Conservation (phyloP, 495 filamentous ascomycete genomes). For the Aspergillus bridgeri region DNA sequence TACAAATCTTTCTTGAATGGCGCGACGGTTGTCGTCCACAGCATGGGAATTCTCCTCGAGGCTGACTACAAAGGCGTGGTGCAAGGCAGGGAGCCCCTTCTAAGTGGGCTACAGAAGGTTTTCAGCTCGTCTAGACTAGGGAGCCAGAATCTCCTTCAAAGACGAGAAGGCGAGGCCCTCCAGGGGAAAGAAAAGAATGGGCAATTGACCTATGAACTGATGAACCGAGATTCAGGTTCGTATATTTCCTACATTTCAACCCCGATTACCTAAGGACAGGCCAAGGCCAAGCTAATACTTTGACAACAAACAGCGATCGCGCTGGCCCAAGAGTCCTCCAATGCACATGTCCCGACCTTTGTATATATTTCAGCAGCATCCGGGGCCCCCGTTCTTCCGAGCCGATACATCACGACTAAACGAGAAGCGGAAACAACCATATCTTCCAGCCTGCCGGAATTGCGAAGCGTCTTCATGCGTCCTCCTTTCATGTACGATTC, state of each 20-base stretch:
- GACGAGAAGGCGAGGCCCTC: slow-evolving; percentile 54
- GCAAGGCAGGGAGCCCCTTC: slow-evolving; percentile 70
- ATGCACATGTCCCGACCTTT: slow-evolving; percentile 63
- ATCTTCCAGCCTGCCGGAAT: slow-evolving; percentile 60
- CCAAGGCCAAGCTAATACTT: slow-evolving; percentile 19
- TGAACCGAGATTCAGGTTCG: slow-evolving; percentile 85
- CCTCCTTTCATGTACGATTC: slow-evolving; percentile 88
- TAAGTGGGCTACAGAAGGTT: slow-evolving; percentile 70
- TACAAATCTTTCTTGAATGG: slow-evolving; percentile 69
- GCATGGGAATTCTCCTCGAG: slow-evolving; percentile 93
- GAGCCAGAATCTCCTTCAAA: slow-evolving; percentile 63
- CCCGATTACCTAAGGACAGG: no score
- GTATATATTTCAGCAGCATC: slow-evolving; percentile 85
- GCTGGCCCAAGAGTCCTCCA: slow-evolving; percentile 75
- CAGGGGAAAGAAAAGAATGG: slow-evolving; percentile 61
- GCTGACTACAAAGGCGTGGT: slow-evolving; percentile 96
- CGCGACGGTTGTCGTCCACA: slow-evolving; percentile 85
- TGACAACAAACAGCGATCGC: slow-evolving; percentile 52
- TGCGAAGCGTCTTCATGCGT: slow-evolving; percentile 79
- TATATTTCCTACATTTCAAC: slow-evolving; percentile 3
- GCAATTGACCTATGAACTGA: slow-evolving; percentile 92
- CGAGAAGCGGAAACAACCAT: slow-evolving; percentile 84
- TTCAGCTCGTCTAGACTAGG: slow-evolving; percentile 66
- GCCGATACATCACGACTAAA: slow-evolving; percentile 87
- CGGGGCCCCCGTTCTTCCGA: slow-evolving; percentile 77